Evolutionary conservation across 805 yeast genomes (phyloP), one percentile per base, ranked within the genome.

Genomic region (Sugiyamaella americana): DNA sequence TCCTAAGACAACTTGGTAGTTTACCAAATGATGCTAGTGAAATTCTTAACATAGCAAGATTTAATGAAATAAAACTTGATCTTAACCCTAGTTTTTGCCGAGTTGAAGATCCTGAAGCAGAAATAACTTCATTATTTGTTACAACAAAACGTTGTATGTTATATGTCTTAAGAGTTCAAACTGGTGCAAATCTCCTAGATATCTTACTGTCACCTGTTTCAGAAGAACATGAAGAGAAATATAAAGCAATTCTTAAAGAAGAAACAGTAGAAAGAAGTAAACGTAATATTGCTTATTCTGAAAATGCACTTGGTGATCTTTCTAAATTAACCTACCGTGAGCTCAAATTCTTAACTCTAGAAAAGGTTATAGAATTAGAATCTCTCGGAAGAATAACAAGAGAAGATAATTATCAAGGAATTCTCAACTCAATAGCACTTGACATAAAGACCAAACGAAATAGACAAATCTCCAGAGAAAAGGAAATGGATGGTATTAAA

Each of bases 71-170:
- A 37, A 77, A 79, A 2, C 67, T 86, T 44, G 76, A 73, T 44
- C 67, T 86, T 52, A 81, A 82, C 59, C 79, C 84, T 1, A 68
- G 75, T 20, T 74, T 69, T 44, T 72, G 75, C 45, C 71, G 62
- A 4, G 57, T 60, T 1, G 65, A 57, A 16, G 70, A 71, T 13
- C 68, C 70, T 3, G 86, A 83, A 44, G 74, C 80, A 1, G 81
- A 79, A 57, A 64, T 74, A 34, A 75, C 75, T 44, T 68, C 83
- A 4, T 65, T 86, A 24, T 69, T 82, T 57, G 74, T 87, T 44
- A 88, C 87, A 58, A 87, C 84, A 0, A 91, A 91, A 62, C 71
- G 95, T 51, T 83, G 88, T 54, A 67, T 89, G n/a, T 66, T 84
- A 13, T 87, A 87, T 59, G 79, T 91, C 58, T 78, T 89, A 51